phyloP scores from a whole-genome alignment of 768 basidiomycete species.

The Psilocybe subaeruginosa region DNA sequence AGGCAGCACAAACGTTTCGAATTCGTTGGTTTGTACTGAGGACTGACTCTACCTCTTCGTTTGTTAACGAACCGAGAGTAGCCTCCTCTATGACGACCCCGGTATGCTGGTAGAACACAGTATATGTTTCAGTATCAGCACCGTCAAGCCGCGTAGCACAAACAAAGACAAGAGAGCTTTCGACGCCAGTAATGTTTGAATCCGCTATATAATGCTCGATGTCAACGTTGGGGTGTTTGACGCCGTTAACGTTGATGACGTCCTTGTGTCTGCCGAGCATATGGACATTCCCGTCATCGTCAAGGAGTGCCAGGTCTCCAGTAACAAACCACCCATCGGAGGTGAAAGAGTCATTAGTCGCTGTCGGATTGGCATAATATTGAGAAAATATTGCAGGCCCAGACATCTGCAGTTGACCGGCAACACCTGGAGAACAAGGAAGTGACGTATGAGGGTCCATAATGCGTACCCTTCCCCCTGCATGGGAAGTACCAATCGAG shows the following conservation, averaged over 20 bases:
- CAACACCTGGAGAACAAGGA: not conserved
- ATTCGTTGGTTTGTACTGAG: not conserved
- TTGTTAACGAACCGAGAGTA: not conserved
- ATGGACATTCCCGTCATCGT: not conserved
- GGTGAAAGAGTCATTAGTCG: not conserved
- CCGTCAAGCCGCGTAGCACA: not conserved
- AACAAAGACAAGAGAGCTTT: not conserved
- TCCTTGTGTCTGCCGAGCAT: slow-evolving; percentile 6
- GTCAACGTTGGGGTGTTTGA: slow-evolving; percentile 1
- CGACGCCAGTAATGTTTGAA: not conserved
- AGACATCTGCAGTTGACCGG: not conserved
- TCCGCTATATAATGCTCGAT: slow-evolving; percentile 3
- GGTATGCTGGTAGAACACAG: slow-evolving; percentile 6
- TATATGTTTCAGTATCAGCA: not conserved
- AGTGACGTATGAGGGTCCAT: not conserved
- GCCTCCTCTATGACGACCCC: not conserved
- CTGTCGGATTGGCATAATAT: not conserved
- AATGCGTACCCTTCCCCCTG: not conserved
- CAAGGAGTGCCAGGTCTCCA: not conserved
- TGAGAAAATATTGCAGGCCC: not conserved
- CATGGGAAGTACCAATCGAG: not conserved
- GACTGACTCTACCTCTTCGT: not conserved
- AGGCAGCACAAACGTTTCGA: not conserved
- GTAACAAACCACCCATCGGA: slow-evolving; percentile 1
- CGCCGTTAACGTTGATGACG: slow-evolving; percentile 4